Evolutionary conservation across 2,329 filamentous ascomycete genomes (phyloP).

Genomic region (Paraphoma chrysanthemicola): DNA sequence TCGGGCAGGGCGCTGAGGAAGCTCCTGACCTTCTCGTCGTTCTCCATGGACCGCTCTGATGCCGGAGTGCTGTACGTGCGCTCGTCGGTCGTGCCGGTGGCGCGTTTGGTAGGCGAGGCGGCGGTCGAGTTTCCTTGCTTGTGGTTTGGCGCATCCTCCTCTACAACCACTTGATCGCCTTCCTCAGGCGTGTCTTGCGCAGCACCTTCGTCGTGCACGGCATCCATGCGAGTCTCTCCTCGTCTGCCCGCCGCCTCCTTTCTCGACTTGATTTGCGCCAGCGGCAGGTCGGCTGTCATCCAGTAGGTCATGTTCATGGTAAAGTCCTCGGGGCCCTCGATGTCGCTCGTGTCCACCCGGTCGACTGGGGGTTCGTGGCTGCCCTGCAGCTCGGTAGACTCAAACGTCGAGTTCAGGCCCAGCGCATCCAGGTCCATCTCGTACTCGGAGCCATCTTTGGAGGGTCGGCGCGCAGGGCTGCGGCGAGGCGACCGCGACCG

Average conservation of each 20-base stretch:
- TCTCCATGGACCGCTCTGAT: constrained; percentile 44
- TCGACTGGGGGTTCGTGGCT: constrained; percentile 41
- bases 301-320: constrained; percentile 53
- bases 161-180: constrained; percentile 25
- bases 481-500: constrained; percentile 38
- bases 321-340: constrained; percentile 52
- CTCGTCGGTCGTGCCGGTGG: constrained; percentile 30
- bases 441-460: constrained; percentile 46
- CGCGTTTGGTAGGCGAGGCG: constrained; percentile 30
- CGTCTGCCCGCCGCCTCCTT: constrained; percentile 35
- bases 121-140: constrained; percentile 5
- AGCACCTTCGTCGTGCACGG: constrained; percentile 13
- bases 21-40: constrained; percentile 47
- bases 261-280: constrained; percentile 38
- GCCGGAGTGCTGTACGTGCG: constrained; percentile 26
- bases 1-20: constrained; percentile 48
- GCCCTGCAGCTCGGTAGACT: constrained; percentile 40
- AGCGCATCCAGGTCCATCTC: constrained; percentile 49
- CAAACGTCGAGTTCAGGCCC: constrained; percentile 44
- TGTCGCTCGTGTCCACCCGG: constrained; percentile 47
- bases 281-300: constrained; percentile 47
- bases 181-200: constrained; percentile 23
- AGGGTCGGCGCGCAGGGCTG: constrained; percentile 34
- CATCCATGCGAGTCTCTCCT: constrained; percentile 25
- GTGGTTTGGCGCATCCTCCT: constrained; percentile 17